Evolutionary conservation across 345 rosid species (phyloP), one percentile per base, ranked within the genome.

Genomic region (Salix koriyanagi): DNA sequence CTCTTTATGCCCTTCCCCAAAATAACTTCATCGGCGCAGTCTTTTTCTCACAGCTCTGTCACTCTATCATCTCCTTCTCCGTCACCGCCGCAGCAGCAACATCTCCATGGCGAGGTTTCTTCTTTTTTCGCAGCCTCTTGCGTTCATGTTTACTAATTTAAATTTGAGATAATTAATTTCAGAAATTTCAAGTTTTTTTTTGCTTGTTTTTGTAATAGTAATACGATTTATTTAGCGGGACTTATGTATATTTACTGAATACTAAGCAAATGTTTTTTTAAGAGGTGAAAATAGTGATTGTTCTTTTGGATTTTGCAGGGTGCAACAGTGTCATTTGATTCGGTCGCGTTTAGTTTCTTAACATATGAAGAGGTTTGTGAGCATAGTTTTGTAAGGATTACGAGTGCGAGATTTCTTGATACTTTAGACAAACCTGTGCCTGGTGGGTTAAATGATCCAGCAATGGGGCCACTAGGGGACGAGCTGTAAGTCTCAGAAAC

Each of bases 381-480:
- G 61, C 89, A 83, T 52, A 90, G 91, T 76, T 75, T 86, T 69
- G 75, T 86, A 11, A 84, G 83, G 84, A 77, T 89, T 60, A 86
- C 88, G 10, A 86, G 65, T 42, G 80, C 89, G 0, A 25, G 77
- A 8, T 79, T 89, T 76, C 84, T 86, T 65, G 89, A 87, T 71
- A 61, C 60, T 65, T 70, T 86, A 70, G 88, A 66, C 7, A 75
- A 72, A 69, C 94, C 92, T 65, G 71, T 80, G 3, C 80, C 88
- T 74, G 87, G 88, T 39, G 94, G 94, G 48, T 86, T 90, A 41
- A 89, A 89, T 75, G 94, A 90, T 75, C 91, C 87, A 34, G 8
- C 75, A 0, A 23, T 87, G 48, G 94, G 94, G 15, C 90, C 90
- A 21, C 69, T 84, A 18, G 82, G 77, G 68, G 90, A 87, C 7